These are phyloP conservation scores for Drosera capensis DNA, from an alignment of 148 eudicot genomes.

Conservation along the genomic window DNA sequence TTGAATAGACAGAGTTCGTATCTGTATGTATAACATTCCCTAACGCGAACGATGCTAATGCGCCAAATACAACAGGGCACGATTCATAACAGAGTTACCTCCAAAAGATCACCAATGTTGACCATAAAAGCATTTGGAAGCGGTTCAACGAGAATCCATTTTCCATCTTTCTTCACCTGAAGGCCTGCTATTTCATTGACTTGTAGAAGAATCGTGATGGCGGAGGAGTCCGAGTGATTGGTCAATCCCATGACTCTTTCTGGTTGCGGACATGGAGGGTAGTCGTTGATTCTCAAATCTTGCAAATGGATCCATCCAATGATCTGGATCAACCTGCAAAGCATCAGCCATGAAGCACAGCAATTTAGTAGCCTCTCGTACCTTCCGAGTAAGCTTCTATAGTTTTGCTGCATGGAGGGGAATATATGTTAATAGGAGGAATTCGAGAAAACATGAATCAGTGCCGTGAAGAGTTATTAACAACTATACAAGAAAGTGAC, in stretches of 20 bases:
- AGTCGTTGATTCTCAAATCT: constrained; percentile 13
- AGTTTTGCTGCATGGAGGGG: not conserved
- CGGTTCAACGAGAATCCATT: constrained; percentile 7
- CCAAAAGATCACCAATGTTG: constrained; percentile 2
- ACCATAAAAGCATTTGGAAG: constrained; percentile 5
- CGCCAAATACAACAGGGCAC: not conserved
- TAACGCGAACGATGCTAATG: not conserved
- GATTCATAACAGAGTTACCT: constrained; percentile 9
- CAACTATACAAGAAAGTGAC: too few species aligned
- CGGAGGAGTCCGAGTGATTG: constrained; percentile 12
- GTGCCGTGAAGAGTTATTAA: too few species aligned
- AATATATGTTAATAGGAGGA: too few species aligned
- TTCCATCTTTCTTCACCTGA: constrained; percentile 8
- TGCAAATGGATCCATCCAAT: constrained; percentile 5
- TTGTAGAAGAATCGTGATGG: constrained; percentile 16
- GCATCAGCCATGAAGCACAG: not conserved
- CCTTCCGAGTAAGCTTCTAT: not conserved
- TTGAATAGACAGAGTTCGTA: too few species aligned
- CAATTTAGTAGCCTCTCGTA: not conserved
- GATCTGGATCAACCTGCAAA: constrained; percentile 1
- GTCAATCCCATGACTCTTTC: constrained; percentile 12
- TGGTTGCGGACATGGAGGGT: constrained; percentile 21
- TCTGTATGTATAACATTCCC: not conserved
- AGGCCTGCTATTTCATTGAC: constrained; percentile 10
- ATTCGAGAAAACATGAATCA: too few species aligned